Conservation (phyloP, 148 eudicot genomes). For the Arbutus unedo region DNA sequence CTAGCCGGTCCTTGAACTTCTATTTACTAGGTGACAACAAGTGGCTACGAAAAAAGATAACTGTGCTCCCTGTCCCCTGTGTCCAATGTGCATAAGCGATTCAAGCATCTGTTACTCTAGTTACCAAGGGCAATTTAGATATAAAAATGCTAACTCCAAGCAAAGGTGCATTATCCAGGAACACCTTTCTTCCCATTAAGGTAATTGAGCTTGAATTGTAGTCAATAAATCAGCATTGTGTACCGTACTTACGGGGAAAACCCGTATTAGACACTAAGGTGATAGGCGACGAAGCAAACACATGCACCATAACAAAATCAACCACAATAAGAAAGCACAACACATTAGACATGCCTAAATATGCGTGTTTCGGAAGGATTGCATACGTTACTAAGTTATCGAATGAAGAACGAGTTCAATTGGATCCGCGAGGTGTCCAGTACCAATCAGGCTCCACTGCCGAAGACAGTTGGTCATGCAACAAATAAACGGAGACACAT, state of each 20-base stretch:
- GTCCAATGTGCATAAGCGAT: not conserved
- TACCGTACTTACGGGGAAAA: not conserved
- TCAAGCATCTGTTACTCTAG: not conserved
- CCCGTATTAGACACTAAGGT: not conserved
- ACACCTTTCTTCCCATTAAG: not conserved
- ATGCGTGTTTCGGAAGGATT: too few relatives aligned
- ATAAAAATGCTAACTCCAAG: not conserved
- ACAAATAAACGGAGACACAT: not conserved
- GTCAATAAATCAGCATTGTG: not conserved
- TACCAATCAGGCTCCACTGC: too few relatives aligned
- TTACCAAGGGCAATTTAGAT: not conserved
- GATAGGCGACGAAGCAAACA: not conserved
- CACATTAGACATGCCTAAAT: not conserved
- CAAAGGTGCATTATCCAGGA: not conserved
- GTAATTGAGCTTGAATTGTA: conserved; percentile 2
- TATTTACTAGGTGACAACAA: not conserved
- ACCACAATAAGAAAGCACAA: not conserved
- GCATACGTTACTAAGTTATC: too few relatives aligned
- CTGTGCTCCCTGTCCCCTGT: not conserved
- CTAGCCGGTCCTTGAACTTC: not conserved
- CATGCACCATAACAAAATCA: not conserved
- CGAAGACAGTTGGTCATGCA: not conserved
- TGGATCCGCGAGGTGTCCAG: too few relatives aligned
- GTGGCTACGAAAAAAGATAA: not conserved
- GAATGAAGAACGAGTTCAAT: too few relatives aligned